These are phyloP conservation scores for Psidium guajava DNA, from an alignment of 345 rosid species.

Conservation along the genomic window DNA sequence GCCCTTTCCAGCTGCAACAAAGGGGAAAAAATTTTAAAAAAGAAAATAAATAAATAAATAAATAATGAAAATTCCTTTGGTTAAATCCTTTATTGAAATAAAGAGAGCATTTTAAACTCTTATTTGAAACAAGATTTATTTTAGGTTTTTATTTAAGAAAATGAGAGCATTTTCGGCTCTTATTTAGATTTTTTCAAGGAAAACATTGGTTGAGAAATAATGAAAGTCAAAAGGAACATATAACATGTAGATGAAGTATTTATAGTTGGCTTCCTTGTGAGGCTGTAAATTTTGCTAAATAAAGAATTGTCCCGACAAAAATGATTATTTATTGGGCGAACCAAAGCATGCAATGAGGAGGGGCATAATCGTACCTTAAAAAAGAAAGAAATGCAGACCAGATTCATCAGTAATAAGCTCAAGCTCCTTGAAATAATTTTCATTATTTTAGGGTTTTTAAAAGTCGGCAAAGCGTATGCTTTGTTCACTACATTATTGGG, in stretches of 20 bases:
- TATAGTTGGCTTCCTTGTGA: neutral
- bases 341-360: neutral
- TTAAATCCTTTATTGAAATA: too few relatives aligned
- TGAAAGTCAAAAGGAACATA: neutral
- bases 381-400: neutral
- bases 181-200: too few relatives aligned
- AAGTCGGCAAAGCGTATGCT: neutral
- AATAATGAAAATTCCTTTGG: too few relatives aligned
- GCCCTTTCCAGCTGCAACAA: too few relatives aligned
- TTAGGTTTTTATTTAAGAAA: too few relatives aligned
- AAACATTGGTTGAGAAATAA: neutral
- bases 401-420: neutral
- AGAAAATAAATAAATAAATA: too few relatives aligned
- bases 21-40: too few relatives aligned
- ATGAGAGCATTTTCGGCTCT: too few relatives aligned
- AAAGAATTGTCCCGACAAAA: neutral
- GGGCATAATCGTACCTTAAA: neutral
- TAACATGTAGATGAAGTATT: neutral
- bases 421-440: neutral
- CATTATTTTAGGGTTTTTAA: neutral
- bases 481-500: constrained; percentile 10
- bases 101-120: too few relatives aligned
- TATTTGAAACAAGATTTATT: too few relatives aligned
- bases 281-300: neutral
- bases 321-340: neutral